A percentile compares a stretch with the other conserved stretches of the same genome.
Evolutionary conservation across 2,329 filamentous ascomycete genomes (phyloP).

Genomic region (Botrytis fabae): DNA sequence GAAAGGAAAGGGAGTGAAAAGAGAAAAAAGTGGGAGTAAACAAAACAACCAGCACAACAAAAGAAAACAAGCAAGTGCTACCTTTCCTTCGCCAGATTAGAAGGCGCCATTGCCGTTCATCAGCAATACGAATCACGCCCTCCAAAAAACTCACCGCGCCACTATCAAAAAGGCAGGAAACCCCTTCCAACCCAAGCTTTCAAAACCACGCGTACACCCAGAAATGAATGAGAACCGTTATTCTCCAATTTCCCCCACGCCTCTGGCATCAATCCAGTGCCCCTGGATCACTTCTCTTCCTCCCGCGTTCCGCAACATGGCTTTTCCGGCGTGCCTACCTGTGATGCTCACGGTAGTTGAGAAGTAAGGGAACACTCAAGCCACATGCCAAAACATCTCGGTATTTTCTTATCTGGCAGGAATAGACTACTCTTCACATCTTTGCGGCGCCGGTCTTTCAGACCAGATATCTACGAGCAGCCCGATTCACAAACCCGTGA

Average conservation of each 20-base stretch:
- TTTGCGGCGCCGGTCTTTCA: background rate
- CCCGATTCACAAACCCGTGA: too few relatives aligned
- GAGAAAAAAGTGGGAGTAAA: background rate
- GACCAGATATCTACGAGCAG: too few relatives aligned
- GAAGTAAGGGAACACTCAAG: slow-evolving; percentile 1
- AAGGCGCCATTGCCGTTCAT: background rate
- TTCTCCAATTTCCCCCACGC: background rate
- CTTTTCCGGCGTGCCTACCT: background rate
- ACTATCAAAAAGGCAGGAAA: background rate
- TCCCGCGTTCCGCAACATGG: slow-evolving; percentile 2
- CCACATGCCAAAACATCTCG: background rate
- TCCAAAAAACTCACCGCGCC: too few relatives aligned
- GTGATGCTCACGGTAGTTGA: background rate
- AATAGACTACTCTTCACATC: background rate
- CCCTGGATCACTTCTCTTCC: background rate
- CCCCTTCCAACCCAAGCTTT: background rate
- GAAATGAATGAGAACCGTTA: background rate
- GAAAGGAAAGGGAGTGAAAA: background rate
- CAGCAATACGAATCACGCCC: background rate
- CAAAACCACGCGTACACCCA: background rate
- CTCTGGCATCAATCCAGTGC: background rate
- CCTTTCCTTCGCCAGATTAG: background rate
- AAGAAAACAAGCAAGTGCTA: background rate
- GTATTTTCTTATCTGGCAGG: background rate
- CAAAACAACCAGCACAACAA: background rate